Conservation (phyloP, 805 yeast species). For the Starmerella lactis-condensi region DNA sequence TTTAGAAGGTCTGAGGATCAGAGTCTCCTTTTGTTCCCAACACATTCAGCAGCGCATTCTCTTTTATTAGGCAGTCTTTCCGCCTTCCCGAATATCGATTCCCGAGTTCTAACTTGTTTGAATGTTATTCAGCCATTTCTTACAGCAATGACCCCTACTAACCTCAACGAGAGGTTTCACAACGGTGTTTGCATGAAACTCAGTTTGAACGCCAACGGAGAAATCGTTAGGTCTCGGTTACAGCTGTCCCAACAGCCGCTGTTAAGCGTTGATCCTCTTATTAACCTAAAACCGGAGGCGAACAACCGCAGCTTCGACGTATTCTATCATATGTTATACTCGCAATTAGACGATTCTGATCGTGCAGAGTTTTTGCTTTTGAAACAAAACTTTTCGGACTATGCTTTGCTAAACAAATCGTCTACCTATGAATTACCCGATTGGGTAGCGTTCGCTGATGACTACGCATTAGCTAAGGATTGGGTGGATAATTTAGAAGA, state of each 20-base stretch:
- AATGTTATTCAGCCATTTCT: conserved; percentile 24
- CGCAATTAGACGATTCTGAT: conserved; percentile 15
- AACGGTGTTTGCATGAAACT: conserved; percentile 21
- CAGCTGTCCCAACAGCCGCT: conserved; percentile 20
- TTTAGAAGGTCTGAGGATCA: conserved; percentile 26
- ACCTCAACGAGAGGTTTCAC: conserved; percentile 22
- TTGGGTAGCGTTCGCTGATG: conserved; percentile 25
- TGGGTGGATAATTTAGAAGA: conserved; percentile 25
- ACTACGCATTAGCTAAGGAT: conserved; percentile 25
- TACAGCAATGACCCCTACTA: conserved; percentile 23
- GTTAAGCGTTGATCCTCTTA: conserved; percentile 19
- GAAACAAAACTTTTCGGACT: conserved; percentile 18
- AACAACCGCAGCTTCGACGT: conserved; percentile 23
- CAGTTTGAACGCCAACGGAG: conserved; percentile 21
- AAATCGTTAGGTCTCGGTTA: conserved; percentile 20
- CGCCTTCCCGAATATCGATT: conserved; percentile 23
- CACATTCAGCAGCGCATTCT: conserved; percentile 20
- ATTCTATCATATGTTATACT: conserved; percentile 23
- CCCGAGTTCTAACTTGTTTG: conserved; percentile 22
- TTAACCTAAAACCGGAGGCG: conserved; percentile 14
- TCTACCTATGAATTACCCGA: conserved; percentile 21
- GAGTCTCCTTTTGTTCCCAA: conserved; percentile 22
- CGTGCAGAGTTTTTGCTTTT: conserved; percentile 19
- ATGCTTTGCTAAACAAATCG: conserved; percentile 19
- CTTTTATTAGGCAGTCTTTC: conserved; percentile 19